Base-by-base conservation (phyloP, 805 yeast genomes). In the Suhomyces pyralidae region DNA sequence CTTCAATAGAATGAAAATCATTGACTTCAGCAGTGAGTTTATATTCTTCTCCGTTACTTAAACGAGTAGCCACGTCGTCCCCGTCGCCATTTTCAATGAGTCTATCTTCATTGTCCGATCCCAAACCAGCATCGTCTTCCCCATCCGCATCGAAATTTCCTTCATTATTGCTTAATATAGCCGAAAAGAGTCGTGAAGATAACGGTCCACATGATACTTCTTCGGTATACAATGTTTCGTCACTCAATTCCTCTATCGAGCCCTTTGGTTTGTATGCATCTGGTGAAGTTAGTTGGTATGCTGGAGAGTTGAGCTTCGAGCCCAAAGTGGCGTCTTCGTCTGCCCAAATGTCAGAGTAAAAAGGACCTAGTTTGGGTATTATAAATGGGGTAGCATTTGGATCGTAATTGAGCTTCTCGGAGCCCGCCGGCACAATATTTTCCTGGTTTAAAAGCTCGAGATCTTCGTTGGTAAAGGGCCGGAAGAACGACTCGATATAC, bases 171-270 rank as follows among this genome's bases (percentile, higher is more conserved):
- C 81, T 77, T 51, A 91, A 71, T 9, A 93, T 77, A 0, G 97
- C 98, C 5, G 96, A 82, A 49, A 93, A 66, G 45, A 93, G 74
- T 53, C 99, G 79, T 22, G 92, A 85, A 0, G 96, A 86, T 34
- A 93, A 76, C 1, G 99, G 98, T 0, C 99, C 99, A 65, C 96
- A 86, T 0, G 96, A 86, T 1, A 93, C 75, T 20, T 81, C 83
- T 53, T 88, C 93, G 0, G 86, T 78, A 57, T 88, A 93, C 51
- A 92, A 67, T 1, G 71, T 67, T 4, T 81, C 84, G 61, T 88
- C 96, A 25, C 69, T 74, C 45, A 88, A 60, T 25, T 75, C 78
- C 20, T 80, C 83, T 1, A 84, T 73, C 1, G 85, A 75, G 5
- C 86, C 88, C 55, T 80, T 84, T 0, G 96, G 85, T 30, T 64